Evolutionary conservation across 805 yeast species (phyloP).

Genomic region (Suhomyces sp.): DNA sequence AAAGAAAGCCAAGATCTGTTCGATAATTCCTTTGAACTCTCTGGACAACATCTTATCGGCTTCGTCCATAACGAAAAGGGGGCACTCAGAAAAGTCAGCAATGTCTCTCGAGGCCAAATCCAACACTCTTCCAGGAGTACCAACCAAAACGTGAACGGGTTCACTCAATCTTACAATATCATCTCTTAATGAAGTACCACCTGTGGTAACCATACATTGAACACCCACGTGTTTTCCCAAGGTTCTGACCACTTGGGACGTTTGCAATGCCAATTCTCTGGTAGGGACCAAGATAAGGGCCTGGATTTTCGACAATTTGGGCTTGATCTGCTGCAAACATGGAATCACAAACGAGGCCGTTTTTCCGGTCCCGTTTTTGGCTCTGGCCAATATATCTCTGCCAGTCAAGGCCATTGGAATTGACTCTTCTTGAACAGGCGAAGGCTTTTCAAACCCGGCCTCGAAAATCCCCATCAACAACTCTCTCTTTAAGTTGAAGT

Average conservation of each 20-base stretch:
- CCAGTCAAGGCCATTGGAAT: conserved; percentile 95
- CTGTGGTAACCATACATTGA: conserved; percentile 96
- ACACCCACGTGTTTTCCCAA: conserved; percentile 90
- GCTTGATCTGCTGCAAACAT: conserved; percentile 81
- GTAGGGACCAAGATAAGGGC: conserved; percentile 94
- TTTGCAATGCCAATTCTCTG: conserved; percentile 95
- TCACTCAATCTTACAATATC: conserved; percentile 91
- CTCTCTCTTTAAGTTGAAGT: conserved; percentile 87
- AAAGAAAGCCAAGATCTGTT: conserved; percentile 78
- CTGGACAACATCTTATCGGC: conserved; percentile 95
- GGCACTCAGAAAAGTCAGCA: conserved; percentile 84
- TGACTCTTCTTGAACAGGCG: conserved; percentile 96
- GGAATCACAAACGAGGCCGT: conserved; percentile 98
- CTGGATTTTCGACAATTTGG: conserved; percentile 80
- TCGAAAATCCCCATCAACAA: conserved; percentile 97
- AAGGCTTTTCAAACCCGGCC: conserved; percentile 97
- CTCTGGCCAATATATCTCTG: conserved; percentile 93
- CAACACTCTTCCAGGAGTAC: conserved; percentile 96
- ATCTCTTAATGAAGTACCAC: conserved; percentile 92
- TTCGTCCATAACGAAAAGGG: conserved; percentile 94
- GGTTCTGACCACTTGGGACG: conserved; percentile 95
- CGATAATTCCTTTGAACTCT: conserved; percentile 84
- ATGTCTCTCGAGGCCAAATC: conserved; percentile 87
- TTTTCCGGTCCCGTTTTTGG: conserved; percentile 98
- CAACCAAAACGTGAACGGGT: conserved; percentile 90